Evolutionary conservation across 2,329 filamentous ascomycete genomes (phyloP), one percentile per base, ranked within the genome.

Genomic region (Trichophaea hybrida): DNA sequence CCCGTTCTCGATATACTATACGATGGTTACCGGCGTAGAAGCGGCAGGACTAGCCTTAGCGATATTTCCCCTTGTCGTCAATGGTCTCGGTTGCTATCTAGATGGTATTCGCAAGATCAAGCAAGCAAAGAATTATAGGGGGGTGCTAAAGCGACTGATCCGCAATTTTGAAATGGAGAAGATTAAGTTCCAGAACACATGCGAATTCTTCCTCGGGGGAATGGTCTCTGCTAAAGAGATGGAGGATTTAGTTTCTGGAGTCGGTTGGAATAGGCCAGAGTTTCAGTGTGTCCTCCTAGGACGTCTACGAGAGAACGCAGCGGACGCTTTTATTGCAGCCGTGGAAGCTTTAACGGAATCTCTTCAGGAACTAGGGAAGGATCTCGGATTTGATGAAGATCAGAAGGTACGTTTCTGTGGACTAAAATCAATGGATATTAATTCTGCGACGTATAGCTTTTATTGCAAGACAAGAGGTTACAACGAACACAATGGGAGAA

Each of bases 231-330:
- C 17, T 35, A 17, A 31, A 35, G 17, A 53, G 50, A 53, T 53
- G 33, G 24, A 8, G 33, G 34, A 35, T 5, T 31, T 53, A 4
- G 13, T 53, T 12, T 2, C 2, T 2, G 50, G 50, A 35, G 32
- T n/a, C 32, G 24, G 32, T 17, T 64, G 62, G 62, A 33, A 31
- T 2, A 32, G 50, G 13, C 5, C 34, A 7, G 46, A 60, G n/a
- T 40, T 62, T n/a, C 44, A 62, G 48, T 17, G 56, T 6, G 54
- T 35, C 6, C 33, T 64, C 13, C 50, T 1, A 12, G 31, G 17
- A 17, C 50, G 46, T 1, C 46, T 37, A 32, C 24, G 8, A 13
- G 12, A 1, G 10, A 53, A 35, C 12, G 10, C 2, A 8, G 13
- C 31, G 8, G 32, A 35, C 2, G 32, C 32, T 12, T 34, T 53